These are phyloP conservation scores for Eucalyptus paniculata DNA, from an alignment of 345 rosid species.

Conservation along the genomic window DNA sequence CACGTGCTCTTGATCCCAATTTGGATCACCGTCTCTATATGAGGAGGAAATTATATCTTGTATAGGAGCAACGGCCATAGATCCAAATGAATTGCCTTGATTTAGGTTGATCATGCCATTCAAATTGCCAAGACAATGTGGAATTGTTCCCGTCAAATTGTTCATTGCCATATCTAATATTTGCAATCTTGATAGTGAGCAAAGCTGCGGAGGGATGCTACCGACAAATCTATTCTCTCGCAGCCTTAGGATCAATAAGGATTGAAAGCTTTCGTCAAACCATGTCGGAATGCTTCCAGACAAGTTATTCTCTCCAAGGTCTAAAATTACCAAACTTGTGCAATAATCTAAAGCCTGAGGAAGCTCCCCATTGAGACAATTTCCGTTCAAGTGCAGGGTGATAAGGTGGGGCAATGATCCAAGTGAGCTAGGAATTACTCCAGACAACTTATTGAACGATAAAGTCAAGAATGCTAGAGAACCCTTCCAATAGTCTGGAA, in stretches of 20 bases:
- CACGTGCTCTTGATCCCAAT: background rate
- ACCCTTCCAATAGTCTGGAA: too few relatives aligned
- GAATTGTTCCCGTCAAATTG: background rate
- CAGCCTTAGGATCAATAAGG: background rate
- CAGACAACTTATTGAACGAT: too few relatives aligned
- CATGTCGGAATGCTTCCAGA: background rate
- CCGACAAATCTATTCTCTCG: background rate
- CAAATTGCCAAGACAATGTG: background rate
- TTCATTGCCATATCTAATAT: background rate
- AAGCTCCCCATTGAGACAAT: background rate
- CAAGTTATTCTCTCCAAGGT: background rate
- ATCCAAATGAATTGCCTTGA: background rate
- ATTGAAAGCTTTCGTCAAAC: background rate
- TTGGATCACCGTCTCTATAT: too few relatives aligned
- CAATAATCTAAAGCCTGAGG: background rate
- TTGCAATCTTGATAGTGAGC: background rate
- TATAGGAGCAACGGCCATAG: too few relatives aligned
- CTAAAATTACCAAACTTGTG: background rate
- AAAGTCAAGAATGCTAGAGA: too few relatives aligned
- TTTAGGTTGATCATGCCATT: background rate
- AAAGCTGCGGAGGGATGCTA: background rate
- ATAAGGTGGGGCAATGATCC: background rate
- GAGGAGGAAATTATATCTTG: too few relatives aligned
- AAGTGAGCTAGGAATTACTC: too few relatives aligned
- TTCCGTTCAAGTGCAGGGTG: background rate